Conservation (phyloP, 2,329 filamentous ascomycete genomes). For the Amauroascus verrucosus region DNA sequence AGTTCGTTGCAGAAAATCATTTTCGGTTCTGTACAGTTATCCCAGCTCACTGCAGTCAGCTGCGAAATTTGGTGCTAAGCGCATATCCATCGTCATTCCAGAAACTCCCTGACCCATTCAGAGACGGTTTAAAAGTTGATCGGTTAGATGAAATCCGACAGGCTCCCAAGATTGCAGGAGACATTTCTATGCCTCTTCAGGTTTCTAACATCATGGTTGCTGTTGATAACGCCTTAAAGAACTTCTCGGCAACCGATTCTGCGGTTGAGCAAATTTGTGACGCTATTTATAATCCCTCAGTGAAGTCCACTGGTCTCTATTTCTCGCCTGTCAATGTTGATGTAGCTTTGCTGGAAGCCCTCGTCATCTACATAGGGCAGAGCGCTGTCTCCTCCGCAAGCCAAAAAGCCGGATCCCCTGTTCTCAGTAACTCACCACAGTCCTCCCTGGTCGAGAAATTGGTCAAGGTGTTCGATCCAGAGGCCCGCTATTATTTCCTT, state of each 20-base stretch:
- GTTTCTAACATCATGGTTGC: constrained; percentile 44
- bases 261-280: constrained; percentile 63
- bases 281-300: constrained; percentile 53
- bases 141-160: constrained; percentile 63
- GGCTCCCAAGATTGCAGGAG: constrained; percentile 54
- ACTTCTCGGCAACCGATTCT: constrained; percentile 57
- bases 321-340: constrained; percentile 60
- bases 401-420: constrained; percentile 47
- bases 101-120: constrained; percentile 64
- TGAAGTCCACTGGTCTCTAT: constrained; percentile 54
- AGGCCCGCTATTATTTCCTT: constrained; percentile 75
- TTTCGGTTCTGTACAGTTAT: constrained; percentile 71
- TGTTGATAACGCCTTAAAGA: constrained; percentile 44
- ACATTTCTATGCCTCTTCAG: constrained; percentile 44
- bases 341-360: constrained; percentile 61
- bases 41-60: constrained; percentile 71
- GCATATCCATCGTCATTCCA: constrained; percentile 61
- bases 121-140: constrained; percentile 64
- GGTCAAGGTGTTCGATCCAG: constrained; percentile 61
- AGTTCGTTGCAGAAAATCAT: constrained; percentile 83
- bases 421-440: constrained; percentile 59
- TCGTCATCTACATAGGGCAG: constrained; percentile 73
- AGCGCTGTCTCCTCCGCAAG: constrained; percentile 54
- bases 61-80: constrained; percentile 78
- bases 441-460: constrained; percentile 65